phyloP scores from a whole-genome alignment of 305 asterid genomes.

The Ilex paraguariensis region DNA sequence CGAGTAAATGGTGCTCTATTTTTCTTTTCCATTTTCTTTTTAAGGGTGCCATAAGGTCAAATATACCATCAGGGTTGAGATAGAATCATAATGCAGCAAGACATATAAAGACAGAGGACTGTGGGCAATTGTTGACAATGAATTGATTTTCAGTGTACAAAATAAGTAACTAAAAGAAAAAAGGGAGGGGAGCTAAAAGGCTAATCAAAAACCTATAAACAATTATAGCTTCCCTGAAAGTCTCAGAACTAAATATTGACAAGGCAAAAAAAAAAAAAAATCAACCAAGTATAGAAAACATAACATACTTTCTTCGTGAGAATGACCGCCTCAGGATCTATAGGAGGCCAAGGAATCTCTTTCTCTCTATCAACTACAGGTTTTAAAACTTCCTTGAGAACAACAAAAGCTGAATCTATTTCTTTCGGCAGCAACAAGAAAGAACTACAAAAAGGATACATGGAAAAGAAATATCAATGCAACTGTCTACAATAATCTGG shows the following conservation, averaged over 20 bases:
- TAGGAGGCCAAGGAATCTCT: conserved; percentile 88
- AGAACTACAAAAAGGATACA: conserved; percentile 17
- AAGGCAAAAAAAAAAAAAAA: too few species aligned
- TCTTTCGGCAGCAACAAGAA: conserved; percentile 48
- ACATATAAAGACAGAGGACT: too few species aligned
- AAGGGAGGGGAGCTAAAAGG: too few species aligned
- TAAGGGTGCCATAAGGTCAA: too few species aligned
- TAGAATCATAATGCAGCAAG: too few species aligned
- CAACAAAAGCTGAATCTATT: conserved; percentile 83
- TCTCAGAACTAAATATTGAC: not conserved
- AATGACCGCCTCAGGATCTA: conserved; percentile 60
- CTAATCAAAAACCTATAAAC: not conserved
- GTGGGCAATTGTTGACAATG: too few species aligned
- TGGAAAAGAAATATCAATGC: conserved; percentile 1
- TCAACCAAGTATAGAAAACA: conserved; percentile 5
- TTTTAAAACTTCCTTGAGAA: conserved; percentile 72
- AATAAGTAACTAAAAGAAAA: too few species aligned
- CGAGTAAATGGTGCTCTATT: too few species aligned
- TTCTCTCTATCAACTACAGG: conserved; percentile 64
- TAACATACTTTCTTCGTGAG: conserved; percentile 75
- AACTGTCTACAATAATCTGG: not conserved
- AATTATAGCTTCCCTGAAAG: not conserved
- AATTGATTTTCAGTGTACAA: too few species aligned
- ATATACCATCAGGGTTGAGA: too few species aligned
- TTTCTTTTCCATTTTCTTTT: too few species aligned